phyloP scores from a whole-genome alignment of 345 rosid genomes.

The Noccaea bulbosa region DNA sequence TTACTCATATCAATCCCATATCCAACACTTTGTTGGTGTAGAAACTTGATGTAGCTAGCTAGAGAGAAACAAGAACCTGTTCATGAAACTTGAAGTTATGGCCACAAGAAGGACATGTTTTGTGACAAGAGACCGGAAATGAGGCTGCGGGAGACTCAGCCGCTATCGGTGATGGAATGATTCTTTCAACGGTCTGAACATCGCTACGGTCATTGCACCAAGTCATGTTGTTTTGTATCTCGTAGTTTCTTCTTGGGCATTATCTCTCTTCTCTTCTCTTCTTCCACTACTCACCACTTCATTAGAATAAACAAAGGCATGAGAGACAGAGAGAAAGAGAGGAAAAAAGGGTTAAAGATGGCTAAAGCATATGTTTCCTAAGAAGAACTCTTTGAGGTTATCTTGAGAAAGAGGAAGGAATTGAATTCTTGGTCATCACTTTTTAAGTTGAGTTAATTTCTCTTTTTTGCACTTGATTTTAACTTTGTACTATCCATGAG shows the following conservation, averaged over 20 bases:
- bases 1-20: background rate
- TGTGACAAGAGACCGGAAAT: conserved; percentile 32
- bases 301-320: conserved; percentile 44
- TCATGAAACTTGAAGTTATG: conserved; percentile 75
- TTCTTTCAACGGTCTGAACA: conserved; percentile 65
- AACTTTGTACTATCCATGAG: conserved; percentile 41
- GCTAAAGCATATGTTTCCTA: conserved; percentile 53
- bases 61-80: conserved; percentile 48
- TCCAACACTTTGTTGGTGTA: background rate
- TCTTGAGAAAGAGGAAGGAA: conserved; percentile 62
- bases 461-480: conserved; percentile 40
- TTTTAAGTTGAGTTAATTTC: conserved; percentile 43
- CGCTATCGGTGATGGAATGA: conserved; percentile 36
- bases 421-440: conserved; percentile 56
- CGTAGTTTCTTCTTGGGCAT: conserved; percentile 44
- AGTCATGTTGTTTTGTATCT: conserved; percentile 57
- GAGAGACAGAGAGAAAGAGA: conserved; percentile 34
- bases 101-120: conserved; percentile 91
- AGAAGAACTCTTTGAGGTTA: conserved; percentile 47
- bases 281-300: conserved; percentile 41
- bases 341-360: conserved; percentile 23
- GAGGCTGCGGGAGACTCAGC: conserved; percentile 38
- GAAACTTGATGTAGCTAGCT: background rate
- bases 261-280: conserved; percentile 42
- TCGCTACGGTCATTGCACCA: conserved; percentile 89